These are phyloP conservation scores for Mychonastes homosphaera DNA, from an alignment of 139 green algal genomes.

Conservation along the genomic window DNA sequence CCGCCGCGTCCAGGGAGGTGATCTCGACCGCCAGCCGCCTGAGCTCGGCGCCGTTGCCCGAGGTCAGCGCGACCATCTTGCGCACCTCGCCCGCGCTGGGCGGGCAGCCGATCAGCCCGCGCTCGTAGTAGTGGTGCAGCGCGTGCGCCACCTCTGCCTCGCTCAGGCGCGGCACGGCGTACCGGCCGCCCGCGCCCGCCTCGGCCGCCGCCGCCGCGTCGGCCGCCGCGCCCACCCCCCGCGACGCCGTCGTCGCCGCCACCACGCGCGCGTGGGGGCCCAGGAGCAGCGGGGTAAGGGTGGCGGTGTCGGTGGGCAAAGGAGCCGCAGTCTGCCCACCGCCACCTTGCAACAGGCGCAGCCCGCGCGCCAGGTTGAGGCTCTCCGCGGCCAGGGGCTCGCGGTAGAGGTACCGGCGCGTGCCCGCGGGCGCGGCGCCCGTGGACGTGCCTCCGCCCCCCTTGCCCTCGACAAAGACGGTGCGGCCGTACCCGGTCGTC, in stretches of 20 bases:
- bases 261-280: conserved; percentile 1
- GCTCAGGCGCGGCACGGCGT: not conserved
- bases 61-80: conserved; percentile 7
- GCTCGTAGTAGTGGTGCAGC: conserved; percentile 20
- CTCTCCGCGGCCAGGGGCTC: conserved; percentile 22
- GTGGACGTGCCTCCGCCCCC: too few species aligned
- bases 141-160: conserved; percentile 17
- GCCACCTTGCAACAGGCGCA: not conserved
- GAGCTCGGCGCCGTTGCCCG: conserved; percentile 15
- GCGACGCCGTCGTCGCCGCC: conserved; percentile 11
- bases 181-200: too few species aligned
- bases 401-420: conserved; percentile 12
- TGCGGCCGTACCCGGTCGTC: conserved; percentile 34
- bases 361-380: conserved; percentile 34
- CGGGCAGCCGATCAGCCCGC: not conserved
- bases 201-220: not conserved
- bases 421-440: not conserved
- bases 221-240: too few species aligned
- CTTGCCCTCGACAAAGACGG: too few species aligned
- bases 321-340: not conserved
- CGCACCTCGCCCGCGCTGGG: conserved; percentile 13
- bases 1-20: too few species aligned
- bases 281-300: not conserved
- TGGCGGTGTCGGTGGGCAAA: not conserved
- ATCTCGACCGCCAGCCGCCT: conserved; percentile 9